Percentiles rank a stretch among this genome's conserved stretches.
phyloP scores from a whole-genome alignment of 2,329 filamentous ascomycete genomes.

The Penicillium sp. region DNA sequence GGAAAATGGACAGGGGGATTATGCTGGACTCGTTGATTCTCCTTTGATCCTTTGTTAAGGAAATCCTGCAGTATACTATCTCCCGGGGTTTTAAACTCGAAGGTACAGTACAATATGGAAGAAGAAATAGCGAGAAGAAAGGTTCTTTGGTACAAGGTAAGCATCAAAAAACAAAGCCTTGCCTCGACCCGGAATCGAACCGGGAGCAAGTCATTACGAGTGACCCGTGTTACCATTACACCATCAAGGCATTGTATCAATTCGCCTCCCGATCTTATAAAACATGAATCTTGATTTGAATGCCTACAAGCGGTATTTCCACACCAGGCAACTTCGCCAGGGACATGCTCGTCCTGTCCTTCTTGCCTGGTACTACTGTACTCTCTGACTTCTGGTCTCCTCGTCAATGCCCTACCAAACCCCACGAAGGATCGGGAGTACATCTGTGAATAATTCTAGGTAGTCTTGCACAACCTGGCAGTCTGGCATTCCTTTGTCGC shows the following conservation, averaged over 20 bases:
- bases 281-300: not conserved
- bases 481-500: conserved; percentile 21
- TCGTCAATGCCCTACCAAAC: not conserved
- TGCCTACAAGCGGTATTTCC: not conserved
- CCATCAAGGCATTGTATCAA: not conserved
- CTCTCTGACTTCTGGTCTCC: not conserved
- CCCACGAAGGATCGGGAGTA: not conserved
- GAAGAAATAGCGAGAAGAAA: not conserved
- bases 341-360: not conserved
- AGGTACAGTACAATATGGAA: not conserved
- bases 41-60: not conserved
- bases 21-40: not conserved
- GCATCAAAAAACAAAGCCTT: not conserved
- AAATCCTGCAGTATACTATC: too few species aligned
- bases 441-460: not conserved
- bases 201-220: not conserved
- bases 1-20: not conserved
- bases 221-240: not conserved
- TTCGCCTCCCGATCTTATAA: not conserved
- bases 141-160: not conserved
- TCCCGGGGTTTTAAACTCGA: too few species aligned
- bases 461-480: conserved; percentile 18
- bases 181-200: conserved; percentile 1
- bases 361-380: not conserved
- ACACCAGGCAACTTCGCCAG: not conserved